phyloP scores from a whole-genome alignment of 148 eudicot genomes.

The Rheum nobile region DNA sequence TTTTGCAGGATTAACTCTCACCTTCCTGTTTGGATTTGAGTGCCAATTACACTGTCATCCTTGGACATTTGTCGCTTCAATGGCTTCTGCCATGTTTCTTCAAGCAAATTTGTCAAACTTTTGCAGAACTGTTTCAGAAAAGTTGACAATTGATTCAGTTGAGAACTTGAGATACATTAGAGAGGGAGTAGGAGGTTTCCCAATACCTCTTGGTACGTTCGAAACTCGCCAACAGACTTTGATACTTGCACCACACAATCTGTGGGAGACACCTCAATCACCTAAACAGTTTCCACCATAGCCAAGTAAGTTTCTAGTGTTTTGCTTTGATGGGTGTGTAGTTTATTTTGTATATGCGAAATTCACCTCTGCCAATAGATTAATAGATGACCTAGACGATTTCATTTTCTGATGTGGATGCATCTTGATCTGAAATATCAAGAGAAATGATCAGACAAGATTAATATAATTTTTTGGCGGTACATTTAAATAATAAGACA shows the following conservation, averaged over 20 bases:
- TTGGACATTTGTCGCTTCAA: constrained; percentile 11
- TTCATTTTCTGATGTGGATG: constrained; percentile 26
- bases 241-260: constrained; percentile 47
- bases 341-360: neutral
- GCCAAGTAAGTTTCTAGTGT: constrained; percentile 5
- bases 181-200: neutral
- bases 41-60: constrained; percentile 12
- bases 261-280: constrained; percentile 41
- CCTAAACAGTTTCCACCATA: constrained; percentile 10
- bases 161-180: neutral
- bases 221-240: constrained; percentile 28
- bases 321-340: neutral
- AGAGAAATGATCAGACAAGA: constrained; percentile 1
- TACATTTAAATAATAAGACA: neutral
- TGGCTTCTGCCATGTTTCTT: constrained; percentile 19
- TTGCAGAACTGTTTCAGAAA: constrained; percentile 38
- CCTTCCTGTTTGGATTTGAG: constrained; percentile 1
- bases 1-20: neutral
- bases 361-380: constrained; percentile 41
- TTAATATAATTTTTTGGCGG: neutral
- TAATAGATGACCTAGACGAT: constrained; percentile 26
- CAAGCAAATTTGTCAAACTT: constrained; percentile 35
- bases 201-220: constrained; percentile 32
- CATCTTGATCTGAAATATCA: constrained; percentile 30
- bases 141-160: neutral